Evolutionary conservation across 163 green algal genomes (phyloP).

Genomic region (Coccomyxa subellipsoidea): DNA sequence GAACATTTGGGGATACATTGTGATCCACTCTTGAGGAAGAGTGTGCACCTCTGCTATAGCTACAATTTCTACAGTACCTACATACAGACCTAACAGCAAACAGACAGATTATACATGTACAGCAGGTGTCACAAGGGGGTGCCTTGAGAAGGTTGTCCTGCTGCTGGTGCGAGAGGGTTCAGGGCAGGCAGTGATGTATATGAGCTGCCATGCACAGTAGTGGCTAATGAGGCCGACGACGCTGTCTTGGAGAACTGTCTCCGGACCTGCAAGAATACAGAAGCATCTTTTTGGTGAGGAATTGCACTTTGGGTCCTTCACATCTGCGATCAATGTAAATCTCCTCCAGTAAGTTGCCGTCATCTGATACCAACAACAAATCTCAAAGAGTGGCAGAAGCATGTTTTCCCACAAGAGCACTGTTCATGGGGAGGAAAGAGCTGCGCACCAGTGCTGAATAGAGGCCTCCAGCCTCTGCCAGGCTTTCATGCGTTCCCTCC

Average conservation of each 20-base stretch:
- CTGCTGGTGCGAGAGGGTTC: not conserved
- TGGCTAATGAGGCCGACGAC: not conserved
- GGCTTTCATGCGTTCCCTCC: constrained; percentile 45
- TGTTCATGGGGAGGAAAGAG: not conserved
- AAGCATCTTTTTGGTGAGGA: not conserved
- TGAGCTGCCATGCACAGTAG: not conserved
- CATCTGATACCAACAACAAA: no score
- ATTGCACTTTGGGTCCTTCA: no score
- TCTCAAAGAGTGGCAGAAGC: no score
- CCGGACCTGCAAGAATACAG: not conserved
- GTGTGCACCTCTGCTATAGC: no score
- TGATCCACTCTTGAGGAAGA: no score
- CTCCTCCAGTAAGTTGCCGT: no score
- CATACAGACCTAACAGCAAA: no score
- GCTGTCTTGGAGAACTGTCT: constrained; percentile 26
- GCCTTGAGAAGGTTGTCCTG: not conserved
- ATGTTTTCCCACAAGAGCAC: no score
- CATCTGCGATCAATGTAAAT: no score
- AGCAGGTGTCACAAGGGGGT: not conserved
- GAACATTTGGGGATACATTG: no score
- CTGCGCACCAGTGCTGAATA: constrained; percentile 46
- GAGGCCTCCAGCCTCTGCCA: constrained; percentile 44
- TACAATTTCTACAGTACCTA: no score
- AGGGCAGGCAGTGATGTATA: not conserved
- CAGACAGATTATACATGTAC: no score